Percentiles rank a stretch among this genome's conserved stretches.
phyloP scores from a whole-genome alignment of 2,329 filamentous ascomycete genomes.

The Elsinoe australis region DNA sequence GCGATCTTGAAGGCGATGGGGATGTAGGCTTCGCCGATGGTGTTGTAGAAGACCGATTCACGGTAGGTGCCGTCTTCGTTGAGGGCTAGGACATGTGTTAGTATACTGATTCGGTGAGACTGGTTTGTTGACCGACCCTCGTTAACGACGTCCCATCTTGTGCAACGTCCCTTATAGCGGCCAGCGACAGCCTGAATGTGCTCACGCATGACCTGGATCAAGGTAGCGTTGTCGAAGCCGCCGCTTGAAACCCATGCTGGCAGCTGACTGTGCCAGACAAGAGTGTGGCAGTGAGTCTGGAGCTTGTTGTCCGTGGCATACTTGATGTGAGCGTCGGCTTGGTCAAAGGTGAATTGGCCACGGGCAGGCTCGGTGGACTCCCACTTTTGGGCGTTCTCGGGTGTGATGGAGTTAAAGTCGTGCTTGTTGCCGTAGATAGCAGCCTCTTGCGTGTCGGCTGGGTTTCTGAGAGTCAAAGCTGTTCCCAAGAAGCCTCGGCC shows the following conservation, averaged over 20 bases:
- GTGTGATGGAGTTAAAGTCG: constrained; percentile 32
- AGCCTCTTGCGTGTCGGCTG: constrained; percentile 18
- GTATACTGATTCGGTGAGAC: background rate
- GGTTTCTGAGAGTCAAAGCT: constrained; percentile 22
- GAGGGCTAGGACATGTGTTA: constrained; percentile 18
- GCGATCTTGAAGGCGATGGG: constrained; percentile 26
- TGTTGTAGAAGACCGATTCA: constrained; percentile 24
- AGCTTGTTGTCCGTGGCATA: constrained; percentile 33
- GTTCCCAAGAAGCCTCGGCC: constrained; percentile 33
- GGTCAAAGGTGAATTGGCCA: constrained; percentile 30
- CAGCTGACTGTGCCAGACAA: constrained; percentile 38
- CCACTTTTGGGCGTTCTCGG: constrained; percentile 37
- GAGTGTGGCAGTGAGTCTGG: constrained; percentile 35
- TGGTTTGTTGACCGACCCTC: constrained; percentile 20
- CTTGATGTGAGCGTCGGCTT: constrained; percentile 31
- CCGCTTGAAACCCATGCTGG: constrained; percentile 34
- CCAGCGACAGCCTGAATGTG: constrained; percentile 36
- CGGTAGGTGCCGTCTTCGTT: constrained; percentile 26
- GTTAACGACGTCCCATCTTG: constrained; percentile 36
- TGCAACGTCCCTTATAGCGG: constrained; percentile 35
- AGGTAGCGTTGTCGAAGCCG: constrained; percentile 33
- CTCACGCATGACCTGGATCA: constrained; percentile 36
- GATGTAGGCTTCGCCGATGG: constrained; percentile 26
- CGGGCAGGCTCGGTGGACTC: constrained; percentile 33
- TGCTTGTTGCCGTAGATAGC: constrained; percentile 23